Conservation (phyloP, 768 basidiomycete genomes). For the Mycena galericulata region DNA sequence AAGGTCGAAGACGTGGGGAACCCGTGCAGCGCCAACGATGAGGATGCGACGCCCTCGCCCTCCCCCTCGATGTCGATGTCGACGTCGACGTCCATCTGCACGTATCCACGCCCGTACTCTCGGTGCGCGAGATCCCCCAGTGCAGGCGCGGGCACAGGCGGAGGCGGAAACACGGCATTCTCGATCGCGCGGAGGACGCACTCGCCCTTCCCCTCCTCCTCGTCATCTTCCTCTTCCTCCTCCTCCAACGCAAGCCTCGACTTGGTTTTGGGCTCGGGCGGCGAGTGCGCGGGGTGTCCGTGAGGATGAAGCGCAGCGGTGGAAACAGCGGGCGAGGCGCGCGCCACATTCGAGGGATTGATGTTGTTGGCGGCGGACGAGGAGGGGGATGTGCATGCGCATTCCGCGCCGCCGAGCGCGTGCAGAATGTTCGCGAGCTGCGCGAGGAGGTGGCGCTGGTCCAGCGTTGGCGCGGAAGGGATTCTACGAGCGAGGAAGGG, state of each 20-base stretch:
- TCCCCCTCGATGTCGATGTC: slow-evolving; percentile 31
- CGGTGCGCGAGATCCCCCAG: background rate
- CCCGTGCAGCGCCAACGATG: background rate
- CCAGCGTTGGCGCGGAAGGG: slow-evolving; percentile 55
- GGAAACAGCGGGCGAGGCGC: too few relatives aligned
- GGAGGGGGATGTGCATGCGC: slow-evolving; percentile 59
- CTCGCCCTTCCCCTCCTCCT: slow-evolving; percentile 8
- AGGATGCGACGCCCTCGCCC: background rate
- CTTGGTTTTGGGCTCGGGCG: too few relatives aligned
- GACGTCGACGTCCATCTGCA: slow-evolving; percentile 18
- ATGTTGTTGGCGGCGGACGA: too few relatives aligned
- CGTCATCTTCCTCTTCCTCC: background rate
- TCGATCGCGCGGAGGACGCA: slow-evolving; percentile 37
- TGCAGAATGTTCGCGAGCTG: slow-evolving; percentile 81
- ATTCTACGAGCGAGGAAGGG: slow-evolving; percentile 16
- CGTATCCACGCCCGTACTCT: too few relatives aligned
- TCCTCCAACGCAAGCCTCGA: too few relatives aligned
- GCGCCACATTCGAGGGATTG: too few relatives aligned
- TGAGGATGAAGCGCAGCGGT: background rate
- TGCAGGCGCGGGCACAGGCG: background rate
- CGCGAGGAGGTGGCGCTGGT: slow-evolving; percentile 62
- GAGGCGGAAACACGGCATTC: slow-evolving; percentile 24
- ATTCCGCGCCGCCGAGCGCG: slow-evolving; percentile 66
- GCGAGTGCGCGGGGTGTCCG: too few relatives aligned
- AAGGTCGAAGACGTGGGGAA: background rate